phyloP scores from a whole-genome alignment of 257 asterid genomes.

The Penstemon eatonii region DNA sequence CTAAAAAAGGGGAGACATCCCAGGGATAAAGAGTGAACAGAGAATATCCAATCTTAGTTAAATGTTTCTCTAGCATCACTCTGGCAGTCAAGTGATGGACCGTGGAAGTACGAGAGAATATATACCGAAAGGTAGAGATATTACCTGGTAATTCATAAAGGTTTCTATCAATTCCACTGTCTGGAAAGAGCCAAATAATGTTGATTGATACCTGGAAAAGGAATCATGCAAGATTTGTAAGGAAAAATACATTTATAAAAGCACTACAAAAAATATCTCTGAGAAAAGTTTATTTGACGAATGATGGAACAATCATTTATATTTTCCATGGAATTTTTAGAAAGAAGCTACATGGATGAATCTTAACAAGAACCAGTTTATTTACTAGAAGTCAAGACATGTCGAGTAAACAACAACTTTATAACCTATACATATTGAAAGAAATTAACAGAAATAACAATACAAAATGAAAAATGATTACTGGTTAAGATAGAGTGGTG shows the following conservation, averaged over 20 bases:
- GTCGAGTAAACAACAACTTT: background rate
- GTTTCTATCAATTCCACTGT: slow-evolving; percentile 93
- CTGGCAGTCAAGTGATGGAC: background rate
- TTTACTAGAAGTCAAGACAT: background rate
- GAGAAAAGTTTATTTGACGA: background rate
- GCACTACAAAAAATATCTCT: background rate
- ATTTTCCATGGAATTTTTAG: background rate
- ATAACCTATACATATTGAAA: background rate
- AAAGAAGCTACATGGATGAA: background rate
- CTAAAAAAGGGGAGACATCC: background rate
- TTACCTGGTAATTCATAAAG: slow-evolving; percentile 96
- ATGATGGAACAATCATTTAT: background rate
- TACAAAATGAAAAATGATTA: background rate
- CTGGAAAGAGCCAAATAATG: slow-evolving; percentile 90
- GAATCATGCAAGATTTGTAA: background rate
- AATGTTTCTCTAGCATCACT: background rate
- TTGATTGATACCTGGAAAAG: slow-evolving; percentile 80
- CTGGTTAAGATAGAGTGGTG: too few species aligned
- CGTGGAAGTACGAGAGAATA: background rate
- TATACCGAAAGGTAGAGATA: slow-evolving; percentile 6
- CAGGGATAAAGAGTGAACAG: background rate
- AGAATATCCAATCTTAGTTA: background rate
- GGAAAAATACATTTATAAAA: background rate
- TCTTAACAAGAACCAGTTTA: background rate
- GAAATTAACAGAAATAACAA: background rate